Evolutionary conservation across 768 basidiomycete genomes (phyloP).

Genomic region (Lentinula guzmanii): DNA sequence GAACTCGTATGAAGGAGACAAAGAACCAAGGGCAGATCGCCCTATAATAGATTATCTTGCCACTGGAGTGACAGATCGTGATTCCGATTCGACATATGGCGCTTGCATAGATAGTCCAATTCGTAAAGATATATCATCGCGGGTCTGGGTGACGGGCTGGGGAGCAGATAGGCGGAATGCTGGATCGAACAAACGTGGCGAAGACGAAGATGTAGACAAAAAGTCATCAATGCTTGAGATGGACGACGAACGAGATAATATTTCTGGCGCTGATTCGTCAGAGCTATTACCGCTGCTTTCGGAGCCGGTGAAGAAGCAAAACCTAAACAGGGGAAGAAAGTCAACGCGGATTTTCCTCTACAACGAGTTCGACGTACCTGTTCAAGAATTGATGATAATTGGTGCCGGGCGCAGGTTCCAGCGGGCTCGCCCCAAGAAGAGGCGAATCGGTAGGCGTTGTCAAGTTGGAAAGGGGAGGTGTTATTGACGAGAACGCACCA

Average conservation of each 20-base stretch:
- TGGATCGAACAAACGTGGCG: slow-evolving; percentile 22
- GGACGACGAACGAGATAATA: slow-evolving; percentile 34
- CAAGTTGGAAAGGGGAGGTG: slow-evolving; percentile 11
- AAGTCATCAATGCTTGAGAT: slow-evolving; percentile 52
- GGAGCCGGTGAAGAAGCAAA: slow-evolving; percentile 76
- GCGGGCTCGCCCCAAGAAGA: background rate
- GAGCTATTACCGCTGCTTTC: slow-evolving; percentile 19
- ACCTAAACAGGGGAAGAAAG: slow-evolving; percentile 32
- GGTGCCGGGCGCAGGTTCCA: slow-evolving; percentile 21
- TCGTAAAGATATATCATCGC: slow-evolving; percentile 6
- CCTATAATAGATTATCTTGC: background rate
- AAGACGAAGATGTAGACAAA: slow-evolving; percentile 24
- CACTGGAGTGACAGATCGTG: background rate
- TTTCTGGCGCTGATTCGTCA: slow-evolving; percentile 5
- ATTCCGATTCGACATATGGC: background rate
- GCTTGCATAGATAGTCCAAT: background rate
- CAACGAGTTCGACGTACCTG: slow-evolving; percentile 37
- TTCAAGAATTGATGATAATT: slow-evolving; percentile 60
- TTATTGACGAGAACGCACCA: slow-evolving; percentile 11
- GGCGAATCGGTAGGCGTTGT: slow-evolving; percentile 1
- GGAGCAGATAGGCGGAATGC: background rate
- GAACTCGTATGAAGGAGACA: background rate
- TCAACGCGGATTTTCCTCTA: slow-evolving; percentile 8
- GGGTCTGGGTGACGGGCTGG: background rate
- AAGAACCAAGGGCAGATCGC: background rate